Evolutionary conservation across 139 green algal species (phyloP).

Genomic region (Astrephomene gubernaculifera): DNA sequence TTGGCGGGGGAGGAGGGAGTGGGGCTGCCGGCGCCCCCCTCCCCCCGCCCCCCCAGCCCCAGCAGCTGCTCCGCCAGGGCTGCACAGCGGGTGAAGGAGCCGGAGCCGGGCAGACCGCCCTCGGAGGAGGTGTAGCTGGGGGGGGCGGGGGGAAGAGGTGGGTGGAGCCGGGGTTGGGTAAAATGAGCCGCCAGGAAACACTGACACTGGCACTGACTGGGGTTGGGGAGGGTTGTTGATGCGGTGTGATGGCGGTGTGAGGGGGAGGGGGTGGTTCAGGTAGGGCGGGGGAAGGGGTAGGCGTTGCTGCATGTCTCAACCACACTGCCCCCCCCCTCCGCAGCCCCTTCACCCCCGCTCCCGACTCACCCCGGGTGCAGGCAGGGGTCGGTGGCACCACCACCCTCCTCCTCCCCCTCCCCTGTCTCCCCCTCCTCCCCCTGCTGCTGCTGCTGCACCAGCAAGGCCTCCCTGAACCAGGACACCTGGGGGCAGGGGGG

Average conservation of each 20-base stretch:
- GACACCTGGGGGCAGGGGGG: slow-evolving; percentile 10
- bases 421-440: neutral
- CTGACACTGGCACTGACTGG: no score
- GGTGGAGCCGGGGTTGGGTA: neutral
- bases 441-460: slow-evolving; percentile 24
- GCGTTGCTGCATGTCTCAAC: neutral
- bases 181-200: no score
- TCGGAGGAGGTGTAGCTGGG: slow-evolving; percentile 11
- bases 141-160: neutral
- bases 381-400: slow-evolving; percentile 45
- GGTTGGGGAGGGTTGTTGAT: neutral
- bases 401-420: neutral
- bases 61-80: slow-evolving; percentile 11
- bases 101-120: slow-evolving; percentile 26
- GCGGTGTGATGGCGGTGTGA: neutral
- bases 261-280: neutral
- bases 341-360: neutral
- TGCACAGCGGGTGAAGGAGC: slow-evolving; percentile 24
- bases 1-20: no score
- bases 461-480: slow-evolving; percentile 26
- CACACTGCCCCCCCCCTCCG: neutral
- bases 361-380: slow-evolving; percentile 36
- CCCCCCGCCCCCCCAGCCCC: neutral
- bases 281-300: neutral
- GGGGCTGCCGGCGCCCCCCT: neutral